Percentiles rank a stretch among this genome's conserved stretches.
Conservation (phyloP, 441 rosid species). For the Hura crepitans region DNA sequence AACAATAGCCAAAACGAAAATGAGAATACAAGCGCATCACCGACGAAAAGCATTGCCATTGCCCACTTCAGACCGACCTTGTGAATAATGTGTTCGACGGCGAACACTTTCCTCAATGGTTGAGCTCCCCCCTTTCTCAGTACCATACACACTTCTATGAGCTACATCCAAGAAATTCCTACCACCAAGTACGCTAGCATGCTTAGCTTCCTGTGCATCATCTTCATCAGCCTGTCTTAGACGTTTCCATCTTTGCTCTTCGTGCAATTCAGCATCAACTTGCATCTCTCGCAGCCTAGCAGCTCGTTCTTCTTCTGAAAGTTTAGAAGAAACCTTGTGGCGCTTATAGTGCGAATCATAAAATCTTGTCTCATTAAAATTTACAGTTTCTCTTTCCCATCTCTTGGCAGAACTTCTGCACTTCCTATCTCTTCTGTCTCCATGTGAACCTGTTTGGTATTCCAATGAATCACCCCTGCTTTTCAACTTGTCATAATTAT, state of each 20-base stretch:
- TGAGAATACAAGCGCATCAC: conserved; percentile 22
- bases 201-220: conserved; percentile 57
- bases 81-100: conserved; percentile 70
- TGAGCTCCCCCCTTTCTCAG: conserved; percentile 83
- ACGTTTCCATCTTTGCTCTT: conserved; percentile 87
- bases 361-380: conserved; percentile 13
- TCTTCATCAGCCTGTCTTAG: conserved; percentile 72
- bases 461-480: conserved; percentile 32
- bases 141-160: conserved; percentile 70
- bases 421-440: conserved; percentile 26
- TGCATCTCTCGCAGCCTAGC: conserved; percentile 78
- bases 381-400: conserved; percentile 24
- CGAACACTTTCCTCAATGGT: conserved; percentile 89
- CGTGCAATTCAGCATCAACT: conserved; percentile 76
- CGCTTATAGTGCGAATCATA: conserved; percentile 35
- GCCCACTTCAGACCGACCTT: conserved; percentile 50
- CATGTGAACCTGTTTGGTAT: conserved; percentile 22
- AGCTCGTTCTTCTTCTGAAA: conserved; percentile 80
- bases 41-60: conserved; percentile 86
- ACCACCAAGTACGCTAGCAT: conserved; percentile 38
- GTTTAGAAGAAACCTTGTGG: conserved; percentile 41
- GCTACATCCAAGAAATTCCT: conserved; percentile 78
- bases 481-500: conserved; percentile 36
- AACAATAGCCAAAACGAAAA: not conserved
- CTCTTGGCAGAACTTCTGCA: conserved; percentile 9